A percentile compares a stretch with the other conserved stretches of the same genome.
Evolutionary conservation across 805 yeast genomes (phyloP).

Genomic region (Nakazawaea pomicola): DNA sequence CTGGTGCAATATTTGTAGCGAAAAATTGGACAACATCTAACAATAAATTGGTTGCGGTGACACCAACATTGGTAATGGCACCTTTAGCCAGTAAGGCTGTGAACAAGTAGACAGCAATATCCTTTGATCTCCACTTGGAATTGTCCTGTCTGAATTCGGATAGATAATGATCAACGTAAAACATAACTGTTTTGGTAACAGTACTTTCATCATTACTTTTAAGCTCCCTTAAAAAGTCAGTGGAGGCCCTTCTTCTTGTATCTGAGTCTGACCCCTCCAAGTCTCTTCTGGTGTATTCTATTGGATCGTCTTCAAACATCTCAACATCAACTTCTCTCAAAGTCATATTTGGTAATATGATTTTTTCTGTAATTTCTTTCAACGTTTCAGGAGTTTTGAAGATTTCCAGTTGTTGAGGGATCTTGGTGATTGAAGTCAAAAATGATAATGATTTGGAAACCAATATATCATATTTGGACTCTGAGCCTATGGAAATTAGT

Average conservation of each 20-base stretch:
- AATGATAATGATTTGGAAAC: constrained; percentile 79
- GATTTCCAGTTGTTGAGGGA: constrained; percentile 61
- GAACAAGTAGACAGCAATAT: constrained; percentile 80
- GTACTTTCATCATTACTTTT: constrained; percentile 71
- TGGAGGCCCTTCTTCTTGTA: constrained; percentile 88
- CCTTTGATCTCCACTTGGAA: constrained; percentile 78
- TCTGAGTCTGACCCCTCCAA: constrained; percentile 93
- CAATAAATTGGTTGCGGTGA: constrained; percentile 76
- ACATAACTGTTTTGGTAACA: constrained; percentile 71
- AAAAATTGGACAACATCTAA: constrained; percentile 88
- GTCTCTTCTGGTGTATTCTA: constrained; percentile 87
- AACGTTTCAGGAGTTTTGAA: constrained; percentile 58
- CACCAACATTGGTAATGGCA: constrained; percentile 79
- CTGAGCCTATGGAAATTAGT: constrained; percentile 57
- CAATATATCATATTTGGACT: constrained; percentile 77
- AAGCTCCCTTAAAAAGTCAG: constrained; percentile 84
- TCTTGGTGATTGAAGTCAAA: constrained; percentile 72
- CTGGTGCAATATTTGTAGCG: constrained; percentile 73
- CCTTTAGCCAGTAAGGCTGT: constrained; percentile 91
- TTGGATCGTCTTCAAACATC: constrained; percentile 94
- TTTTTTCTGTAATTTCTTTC: constrained; percentile 72
- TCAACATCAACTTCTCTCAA: constrained; percentile 89
- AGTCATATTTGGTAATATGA: constrained; percentile 83
- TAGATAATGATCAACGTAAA: constrained; percentile 65
- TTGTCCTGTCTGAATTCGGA: constrained; percentile 37